Evolutionary conservation across 139 green algal genomes (phyloP).

Genomic region (Closterium sp.): DNA sequence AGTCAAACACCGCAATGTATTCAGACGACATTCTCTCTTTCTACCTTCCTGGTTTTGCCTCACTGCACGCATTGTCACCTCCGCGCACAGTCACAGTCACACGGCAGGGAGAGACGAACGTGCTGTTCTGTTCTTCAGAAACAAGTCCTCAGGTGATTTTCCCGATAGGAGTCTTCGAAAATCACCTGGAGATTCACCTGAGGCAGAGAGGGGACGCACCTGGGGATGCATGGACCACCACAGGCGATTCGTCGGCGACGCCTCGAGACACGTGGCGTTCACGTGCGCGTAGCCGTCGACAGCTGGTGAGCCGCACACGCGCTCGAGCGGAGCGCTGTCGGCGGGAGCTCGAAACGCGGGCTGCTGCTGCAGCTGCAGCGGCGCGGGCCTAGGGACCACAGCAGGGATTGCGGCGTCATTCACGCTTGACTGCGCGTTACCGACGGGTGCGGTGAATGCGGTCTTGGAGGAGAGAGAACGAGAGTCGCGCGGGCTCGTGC

Average conservation of each 20-base stretch:
- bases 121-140: neutral
- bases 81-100: neutral
- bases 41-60: too few species aligned
- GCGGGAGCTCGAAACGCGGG: neutral
- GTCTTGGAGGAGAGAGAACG: too few species aligned
- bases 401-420: neutral
- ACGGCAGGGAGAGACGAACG: neutral
- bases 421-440: neutral
- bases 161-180: too few species aligned
- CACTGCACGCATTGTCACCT: neutral
- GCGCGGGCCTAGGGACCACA: neutral
- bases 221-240: slow-evolving; percentile 17
- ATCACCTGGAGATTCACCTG: neutral
- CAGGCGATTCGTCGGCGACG: slow-evolving; percentile 54
- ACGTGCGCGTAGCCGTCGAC: slow-evolving; percentile 72
- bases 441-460: too few species aligned
- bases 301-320: slow-evolving; percentile 66
- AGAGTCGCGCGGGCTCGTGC: too few species aligned
- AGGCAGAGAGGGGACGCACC: neutral
- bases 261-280: slow-evolving; percentile 60
- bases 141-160: neutral
- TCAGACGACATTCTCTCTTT: too few species aligned
- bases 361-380: neutral
- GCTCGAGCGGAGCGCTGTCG: slow-evolving; percentile 9
- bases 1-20: too few species aligned